Evolutionary conservation across 225 moss, liverwort and hornwort species (phyloP).

Genomic region (Bryum argenteum): DNA sequence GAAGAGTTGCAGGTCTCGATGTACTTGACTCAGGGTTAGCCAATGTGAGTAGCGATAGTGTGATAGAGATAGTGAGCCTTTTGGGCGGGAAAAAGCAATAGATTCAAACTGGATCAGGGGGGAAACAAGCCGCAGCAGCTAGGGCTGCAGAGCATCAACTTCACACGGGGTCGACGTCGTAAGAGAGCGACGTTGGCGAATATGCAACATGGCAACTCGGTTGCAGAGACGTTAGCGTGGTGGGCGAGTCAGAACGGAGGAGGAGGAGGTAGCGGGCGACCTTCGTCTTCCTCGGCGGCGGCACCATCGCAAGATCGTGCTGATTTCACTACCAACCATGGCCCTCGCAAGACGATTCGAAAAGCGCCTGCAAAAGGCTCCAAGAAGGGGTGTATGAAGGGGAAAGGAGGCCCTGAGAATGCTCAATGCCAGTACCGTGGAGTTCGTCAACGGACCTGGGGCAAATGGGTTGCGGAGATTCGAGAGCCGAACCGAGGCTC

Average conservation of each 20-base stretch:
- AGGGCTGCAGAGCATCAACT: conserved; percentile 66
- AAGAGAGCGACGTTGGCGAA: conserved; percentile 50
- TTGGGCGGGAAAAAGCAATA: conserved; percentile 13
- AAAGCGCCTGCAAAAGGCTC: conserved; percentile 71
- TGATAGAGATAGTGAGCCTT: background rate
- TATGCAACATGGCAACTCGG: conserved; percentile 54
- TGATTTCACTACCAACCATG: conserved; percentile 27
- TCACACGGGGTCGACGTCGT: conserved; percentile 62
- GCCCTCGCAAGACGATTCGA: conserved; percentile 54
- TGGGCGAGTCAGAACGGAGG: conserved; percentile 56
- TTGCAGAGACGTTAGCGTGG: conserved; percentile 65
- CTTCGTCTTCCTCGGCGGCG: background rate
- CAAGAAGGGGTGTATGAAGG: conserved; percentile 82
- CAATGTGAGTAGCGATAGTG: background rate
- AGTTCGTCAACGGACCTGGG: conserved; percentile 69
- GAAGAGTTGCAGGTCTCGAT: background rate
- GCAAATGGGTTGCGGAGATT: conserved; percentile 75
- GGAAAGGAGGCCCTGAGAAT: conserved; percentile 77
- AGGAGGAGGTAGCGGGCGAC: conserved; percentile 8
- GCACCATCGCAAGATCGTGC: conserved; percentile 14
- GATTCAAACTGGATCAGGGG: conserved; percentile 50
- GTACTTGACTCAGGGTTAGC: background rate
- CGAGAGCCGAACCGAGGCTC: conserved; percentile 70
- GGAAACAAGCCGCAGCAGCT: conserved; percentile 56
- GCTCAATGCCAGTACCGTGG: conserved; percentile 65